phyloP scores from a whole-genome alignment of 805 yeast species.

The Candida tibetensis region DNA sequence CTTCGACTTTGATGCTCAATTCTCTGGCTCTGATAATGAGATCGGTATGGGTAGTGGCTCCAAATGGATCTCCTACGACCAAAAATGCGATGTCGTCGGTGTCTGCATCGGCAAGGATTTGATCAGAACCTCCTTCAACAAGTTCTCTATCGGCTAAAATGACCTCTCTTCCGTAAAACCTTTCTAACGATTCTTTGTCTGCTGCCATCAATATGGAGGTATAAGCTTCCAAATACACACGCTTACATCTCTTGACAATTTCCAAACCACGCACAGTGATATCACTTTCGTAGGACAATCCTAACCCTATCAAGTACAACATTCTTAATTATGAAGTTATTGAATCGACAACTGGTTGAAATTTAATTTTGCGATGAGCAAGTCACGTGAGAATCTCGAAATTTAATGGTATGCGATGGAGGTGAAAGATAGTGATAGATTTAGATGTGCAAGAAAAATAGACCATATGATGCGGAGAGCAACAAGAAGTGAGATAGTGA shows the following conservation, averaged over 20 bases:
- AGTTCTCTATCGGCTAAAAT: slow-evolving; percentile 91
- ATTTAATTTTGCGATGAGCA: slow-evolving; percentile 2
- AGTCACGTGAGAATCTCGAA: slow-evolving; percentile 9
- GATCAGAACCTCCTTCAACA: slow-evolving; percentile 86
- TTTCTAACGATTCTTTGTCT: slow-evolving; percentile 66
- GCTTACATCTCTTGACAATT: slow-evolving; percentile 73
- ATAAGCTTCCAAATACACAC: slow-evolving; percentile 94
- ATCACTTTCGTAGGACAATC: slow-evolving; percentile 83
- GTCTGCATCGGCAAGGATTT: slow-evolving; percentile 73
- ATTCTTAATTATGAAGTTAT: slow-evolving; percentile 46
- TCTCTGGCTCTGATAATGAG: slow-evolving; percentile 88
- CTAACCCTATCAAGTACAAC: slow-evolving; percentile 90
- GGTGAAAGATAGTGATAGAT: too few relatives aligned
- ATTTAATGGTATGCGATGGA: not conserved
- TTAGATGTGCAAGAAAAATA: too few relatives aligned
- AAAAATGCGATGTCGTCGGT: slow-evolving; percentile 85
- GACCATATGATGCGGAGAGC: too few relatives aligned
- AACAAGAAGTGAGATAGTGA: too few relatives aligned
- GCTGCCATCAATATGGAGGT: slow-evolving; percentile 96
- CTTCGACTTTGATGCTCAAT: slow-evolving; percentile 70
- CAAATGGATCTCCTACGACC: slow-evolving; percentile 97
- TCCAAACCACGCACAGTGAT: slow-evolving; percentile 94
- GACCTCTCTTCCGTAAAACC: slow-evolving; percentile 80
- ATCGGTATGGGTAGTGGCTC: slow-evolving; percentile 98
- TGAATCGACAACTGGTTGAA: too few relatives aligned